These are phyloP conservation scores for Saposhnikovia divaricata DNA, from an alignment of 129 eudicot species.

Conservation along the genomic window DNA sequence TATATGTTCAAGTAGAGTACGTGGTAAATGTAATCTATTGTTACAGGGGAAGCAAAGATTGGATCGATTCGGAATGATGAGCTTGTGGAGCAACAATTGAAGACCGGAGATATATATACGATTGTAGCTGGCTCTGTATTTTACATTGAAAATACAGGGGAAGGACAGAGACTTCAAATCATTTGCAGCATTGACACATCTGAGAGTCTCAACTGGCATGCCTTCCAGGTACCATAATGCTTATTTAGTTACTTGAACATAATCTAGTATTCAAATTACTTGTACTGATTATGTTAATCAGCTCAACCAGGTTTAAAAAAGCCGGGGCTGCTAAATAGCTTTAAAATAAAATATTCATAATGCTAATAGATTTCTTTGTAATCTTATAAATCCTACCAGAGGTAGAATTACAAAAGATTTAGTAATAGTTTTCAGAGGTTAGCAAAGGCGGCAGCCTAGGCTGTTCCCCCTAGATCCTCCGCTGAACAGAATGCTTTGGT, in stretches of 20 bases:
- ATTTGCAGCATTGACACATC: constrained; percentile 66
- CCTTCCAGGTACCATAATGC: constrained; percentile 38
- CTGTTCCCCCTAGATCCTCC: too few species aligned
- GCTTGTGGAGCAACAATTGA: constrained; percentile 45
- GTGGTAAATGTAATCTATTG: neutral
- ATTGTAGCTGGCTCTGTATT: constrained; percentile 73
- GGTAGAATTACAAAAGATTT: too few species aligned
- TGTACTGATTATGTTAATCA: too few species aligned
- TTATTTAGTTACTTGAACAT: too few species aligned
- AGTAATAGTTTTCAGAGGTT: too few species aligned
- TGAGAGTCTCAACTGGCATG: constrained; percentile 42
- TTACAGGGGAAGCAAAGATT: constrained; percentile 70
- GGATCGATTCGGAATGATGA: constrained; percentile 64
- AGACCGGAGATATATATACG: constrained; percentile 66
- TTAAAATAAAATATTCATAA: too few species aligned
- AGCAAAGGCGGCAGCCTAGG: too few species aligned
- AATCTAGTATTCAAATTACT: too few species aligned
- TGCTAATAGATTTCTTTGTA: too few species aligned
- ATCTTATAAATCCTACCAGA: too few species aligned
- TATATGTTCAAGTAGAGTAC: neutral
- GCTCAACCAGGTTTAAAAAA: too few species aligned
- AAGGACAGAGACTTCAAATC: constrained; percentile 59
- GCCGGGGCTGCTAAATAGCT: too few species aligned
- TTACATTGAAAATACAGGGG: constrained; percentile 52
- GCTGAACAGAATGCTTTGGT: neutral